A percentile compares a stretch with the other conserved stretches of the same genome.
Conservation (phyloP, 371 early-diverging fungal genomes). For the Dinochytrium kinnereticum region DNA sequence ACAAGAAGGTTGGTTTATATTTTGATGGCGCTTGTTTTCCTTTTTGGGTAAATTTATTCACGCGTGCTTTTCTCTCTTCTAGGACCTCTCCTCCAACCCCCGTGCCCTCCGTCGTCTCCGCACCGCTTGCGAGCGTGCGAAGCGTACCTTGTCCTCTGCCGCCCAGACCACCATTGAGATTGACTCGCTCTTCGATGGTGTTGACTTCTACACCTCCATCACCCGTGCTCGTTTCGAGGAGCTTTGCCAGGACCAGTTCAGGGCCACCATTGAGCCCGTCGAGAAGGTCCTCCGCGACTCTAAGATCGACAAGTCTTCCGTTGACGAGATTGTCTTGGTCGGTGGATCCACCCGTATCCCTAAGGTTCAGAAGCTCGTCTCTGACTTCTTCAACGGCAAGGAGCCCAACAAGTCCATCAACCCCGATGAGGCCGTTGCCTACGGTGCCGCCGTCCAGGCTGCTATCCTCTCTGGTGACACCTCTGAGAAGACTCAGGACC, state of each 20-base stretch:
- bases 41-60: not conserved
- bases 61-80: not conserved
- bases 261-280: constrained; percentile 92
- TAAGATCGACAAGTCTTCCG: constrained; percentile 90
- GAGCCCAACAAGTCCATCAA: constrained; percentile 97
- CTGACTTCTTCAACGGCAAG: constrained; percentile 98
- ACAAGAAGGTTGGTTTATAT: constrained; percentile 67
- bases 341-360: constrained; percentile 99
- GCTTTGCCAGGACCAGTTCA: constrained; percentile 93
- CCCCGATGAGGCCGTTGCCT: constrained; percentile 99
- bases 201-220: constrained; percentile 88
- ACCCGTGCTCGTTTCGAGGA: constrained; percentile 98
- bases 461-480: constrained; percentile 91
- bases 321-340: constrained; percentile 97
- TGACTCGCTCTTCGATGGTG: constrained; percentile 93
- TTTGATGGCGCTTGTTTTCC: not conserved
- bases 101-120: constrained; percentile 94
- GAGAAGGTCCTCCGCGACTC: constrained; percentile 94
- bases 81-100: constrained; percentile 82
- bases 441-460: constrained; percentile 98
- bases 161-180: constrained; percentile 92
- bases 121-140: constrained; percentile 96
- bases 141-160: constrained; percentile 91
- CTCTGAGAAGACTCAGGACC: constrained; percentile 85
- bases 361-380: constrained; percentile 97